phyloP scores from a whole-genome alignment of 805 yeast genomes.

The Yarrowia sp. region DNA sequence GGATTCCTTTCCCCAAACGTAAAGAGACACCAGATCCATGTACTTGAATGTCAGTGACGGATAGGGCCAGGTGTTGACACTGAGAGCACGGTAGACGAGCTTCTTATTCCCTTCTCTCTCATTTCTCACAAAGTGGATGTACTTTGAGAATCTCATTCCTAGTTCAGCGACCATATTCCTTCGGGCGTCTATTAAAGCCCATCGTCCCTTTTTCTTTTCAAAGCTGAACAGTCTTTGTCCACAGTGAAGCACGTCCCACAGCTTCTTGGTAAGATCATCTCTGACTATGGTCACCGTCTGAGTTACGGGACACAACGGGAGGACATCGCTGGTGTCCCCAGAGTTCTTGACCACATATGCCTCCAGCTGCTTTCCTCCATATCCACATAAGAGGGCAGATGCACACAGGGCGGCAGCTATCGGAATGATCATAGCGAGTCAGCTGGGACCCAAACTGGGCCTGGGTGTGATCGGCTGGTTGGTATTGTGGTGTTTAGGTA shows the following conservation, averaged over 20 bases:
- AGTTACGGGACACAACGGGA: slow-evolving; percentile 28
- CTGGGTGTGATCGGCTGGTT: not conserved
- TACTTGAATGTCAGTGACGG: slow-evolving; percentile 10
- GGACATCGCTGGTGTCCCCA: slow-evolving; percentile 36
- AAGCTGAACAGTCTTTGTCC: slow-evolving; percentile 18
- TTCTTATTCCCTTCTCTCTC: slow-evolving; percentile 23
- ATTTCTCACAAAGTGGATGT: slow-evolving; percentile 27
- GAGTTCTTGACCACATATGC: slow-evolving; percentile 30
- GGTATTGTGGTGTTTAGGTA: not conserved
- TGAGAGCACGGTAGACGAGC: slow-evolving; percentile 11
- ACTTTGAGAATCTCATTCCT: slow-evolving; percentile 7
- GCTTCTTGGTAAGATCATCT: slow-evolving; percentile 14
- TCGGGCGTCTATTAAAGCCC: slow-evolving; percentile 4
- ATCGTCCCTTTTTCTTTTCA: slow-evolving; percentile 1
- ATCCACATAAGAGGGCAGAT: slow-evolving; percentile 26
- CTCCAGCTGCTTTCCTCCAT: slow-evolving; percentile 29
- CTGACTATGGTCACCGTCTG: slow-evolving; percentile 1
- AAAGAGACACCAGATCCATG: slow-evolving; percentile 19
- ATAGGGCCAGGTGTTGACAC: slow-evolving; percentile 15
- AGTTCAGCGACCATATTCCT: slow-evolving; percentile 13
- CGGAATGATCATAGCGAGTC: slow-evolving; percentile 19
- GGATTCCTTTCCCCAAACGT: slow-evolving; percentile 22
- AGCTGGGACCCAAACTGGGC: not conserved
- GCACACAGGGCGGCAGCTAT: slow-evolving; percentile 28
- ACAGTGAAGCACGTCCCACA: slow-evolving; percentile 14